Evolutionary conservation across 2,329 filamentous ascomycete species (phyloP), one percentile per base, ranked within the genome.

Genomic region (Fusarium sp.): DNA sequence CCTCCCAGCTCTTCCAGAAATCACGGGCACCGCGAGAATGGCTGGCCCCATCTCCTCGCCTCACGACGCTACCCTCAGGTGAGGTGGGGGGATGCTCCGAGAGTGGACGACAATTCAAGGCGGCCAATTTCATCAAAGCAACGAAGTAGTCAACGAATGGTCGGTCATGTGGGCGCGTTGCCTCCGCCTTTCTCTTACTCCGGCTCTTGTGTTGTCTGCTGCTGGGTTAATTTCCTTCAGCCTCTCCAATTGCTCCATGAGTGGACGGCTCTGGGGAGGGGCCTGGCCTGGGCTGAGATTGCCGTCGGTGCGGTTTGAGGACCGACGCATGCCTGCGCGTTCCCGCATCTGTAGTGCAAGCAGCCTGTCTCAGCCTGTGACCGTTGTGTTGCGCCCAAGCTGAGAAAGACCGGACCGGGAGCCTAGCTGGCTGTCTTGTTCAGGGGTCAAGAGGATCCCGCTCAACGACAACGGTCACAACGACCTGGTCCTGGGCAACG

Each of bases 261-360:
- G 65, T 64, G 60, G 57, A 31, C 60, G 50, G 40, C 54, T 60
- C 16, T 65, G 34, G 66, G 60, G 66, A 45, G 47, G 57, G 58
- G 40, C 56, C 58, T 70, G 73, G 71, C 37, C 72, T 71, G 77
- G 77, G 77, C 77, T 78, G 75, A 78, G 76, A 78, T 76, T 76
- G 64, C 73, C 75, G 77, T 77, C 76, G 77, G 65, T 62, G 73
- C 67, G 57, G 75, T 78, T 78, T 78, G 73, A 78, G 69, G 69
- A 76, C 31, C 47, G 74, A 75, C 40, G 59, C 73, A 72, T 69
- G 40, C 60, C 67, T 73, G 64, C 60, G 58, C 54, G 71, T 74
- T 74, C 72, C 72, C 69, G 70, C 74, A 68, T 69, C 59, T 64
- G 64, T 76, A 66, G 73, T 71, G 64, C 70, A 67, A 72, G 73